Conservation (phyloP, 208 protist species). For the Leishmania aethiopica region DNA sequence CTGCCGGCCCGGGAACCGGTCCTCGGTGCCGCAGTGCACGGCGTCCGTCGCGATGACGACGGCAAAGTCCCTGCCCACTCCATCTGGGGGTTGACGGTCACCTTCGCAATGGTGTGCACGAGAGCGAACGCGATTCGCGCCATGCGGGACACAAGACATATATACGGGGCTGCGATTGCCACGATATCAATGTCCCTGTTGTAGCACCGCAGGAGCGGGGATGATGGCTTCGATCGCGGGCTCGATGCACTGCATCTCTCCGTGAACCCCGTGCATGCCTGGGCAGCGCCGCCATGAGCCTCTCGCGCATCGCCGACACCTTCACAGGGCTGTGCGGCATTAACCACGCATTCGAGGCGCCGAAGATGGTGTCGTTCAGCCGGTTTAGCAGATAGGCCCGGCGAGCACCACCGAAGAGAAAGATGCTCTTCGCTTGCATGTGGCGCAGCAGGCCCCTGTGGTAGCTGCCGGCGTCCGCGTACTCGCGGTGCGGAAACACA, state of each 20-base stretch:
- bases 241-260: slow-evolving; percentile 31
- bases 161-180: slow-evolving; percentile 27
- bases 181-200: slow-evolving; percentile 32
- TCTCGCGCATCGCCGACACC: slow-evolving; percentile 20
- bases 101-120: slow-evolving; percentile 18
- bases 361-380: slow-evolving; percentile 30
- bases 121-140: slow-evolving; percentile 17
- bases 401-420: slow-evolving; percentile 34
- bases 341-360: slow-evolving; percentile 25
- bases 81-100: slow-evolving; percentile 18
- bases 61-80: slow-evolving; percentile 30
- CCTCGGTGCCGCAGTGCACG: slow-evolving; percentile 33
- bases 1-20: slow-evolving; percentile 22
- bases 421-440: slow-evolving; percentile 28
- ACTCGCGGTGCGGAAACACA: slow-evolving; percentile 34
- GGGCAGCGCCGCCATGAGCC: slow-evolving; percentile 20
- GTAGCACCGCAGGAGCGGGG: slow-evolving; percentile 27
- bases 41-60: slow-evolving; percentile 38
- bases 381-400: slow-evolving; percentile 19
- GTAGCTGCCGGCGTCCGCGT: slow-evolving; percentile 28
- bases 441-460: slow-evolving; percentile 23
- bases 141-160: slow-evolving; percentile 29
- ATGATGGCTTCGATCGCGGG: slow-evolving; percentile 39
- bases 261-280: slow-evolving; percentile 29
- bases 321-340: slow-evolving; percentile 25